These are phyloP conservation scores for Nicotiana rustica DNA, from an alignment of 305 asterid genomes.

Conservation along the genomic window DNA sequence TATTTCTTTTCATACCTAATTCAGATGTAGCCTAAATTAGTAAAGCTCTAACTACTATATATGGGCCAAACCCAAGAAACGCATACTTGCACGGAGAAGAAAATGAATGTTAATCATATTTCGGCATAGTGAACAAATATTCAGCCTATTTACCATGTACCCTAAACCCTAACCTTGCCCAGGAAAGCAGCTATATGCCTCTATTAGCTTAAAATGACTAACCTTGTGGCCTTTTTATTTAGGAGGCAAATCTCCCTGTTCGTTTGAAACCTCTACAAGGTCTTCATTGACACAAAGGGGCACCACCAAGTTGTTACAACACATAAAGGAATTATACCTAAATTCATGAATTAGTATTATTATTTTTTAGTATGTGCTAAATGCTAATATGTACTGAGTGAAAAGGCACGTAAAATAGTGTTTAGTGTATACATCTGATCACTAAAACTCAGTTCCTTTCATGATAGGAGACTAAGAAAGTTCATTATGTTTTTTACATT, in stretches of 20 bases:
- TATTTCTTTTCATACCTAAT: conserved; percentile 79
- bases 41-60: neutral
- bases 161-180: neutral
- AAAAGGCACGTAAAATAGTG: conserved; percentile 3
- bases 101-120: neutral
- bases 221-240: neutral
- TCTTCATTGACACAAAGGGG: neutral
- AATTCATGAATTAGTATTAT: conserved; percentile 20
- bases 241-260: conserved; percentile 11
- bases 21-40: conserved; percentile 31
- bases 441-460: neutral
- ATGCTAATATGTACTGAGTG: neutral
- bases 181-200: conserved; percentile 13
- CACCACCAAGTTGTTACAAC: conserved; percentile 11
- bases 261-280: conserved; percentile 15
- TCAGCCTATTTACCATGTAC: neutral
- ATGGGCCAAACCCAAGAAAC: neutral
- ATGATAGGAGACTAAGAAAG: neutral
- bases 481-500: conserved; percentile 5
- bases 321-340: neutral
- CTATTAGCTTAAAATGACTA: conserved; percentile 6
- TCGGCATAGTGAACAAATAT: neutral
- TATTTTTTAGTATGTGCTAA: neutral
- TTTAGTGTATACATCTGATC: neutral
- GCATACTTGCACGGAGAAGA: neutral